Base-by-base conservation (phyloP, 2,329 filamentous ascomycete genomes). In the Fusarium sp. region DNA sequence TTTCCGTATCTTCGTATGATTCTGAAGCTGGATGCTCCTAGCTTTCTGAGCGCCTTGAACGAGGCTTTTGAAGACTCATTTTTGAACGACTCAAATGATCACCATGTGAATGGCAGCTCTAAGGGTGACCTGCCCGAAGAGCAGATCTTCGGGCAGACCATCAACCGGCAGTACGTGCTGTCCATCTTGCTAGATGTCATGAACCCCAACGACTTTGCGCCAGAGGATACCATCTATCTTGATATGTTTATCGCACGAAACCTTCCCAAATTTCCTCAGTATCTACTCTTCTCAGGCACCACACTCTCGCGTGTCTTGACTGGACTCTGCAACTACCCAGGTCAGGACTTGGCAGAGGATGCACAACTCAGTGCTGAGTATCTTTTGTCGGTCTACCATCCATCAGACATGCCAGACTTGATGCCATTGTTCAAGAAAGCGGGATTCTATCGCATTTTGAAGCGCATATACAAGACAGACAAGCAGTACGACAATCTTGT, bases 231-330 rank as follows among this genome's bases (percentile, higher is more conserved):
- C 13, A 92, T 99, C 57, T 99, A 97, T 78, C 86, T 99, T 44
- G 94, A 99, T 79, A 99, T 99, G 94, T 99, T 99, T 76, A 92
- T 99, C 76, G 95, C 96, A 18, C 89, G 96, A 57, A 99, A 97
- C 76, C 82, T 99, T 50, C 93, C 97, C 5, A 99, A 99, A 78
- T 99, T 97, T 75, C 94, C 94, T 1, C 95, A 98, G 77, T 97
- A 97, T 75, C 90, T 99, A 51, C 86, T 98, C 12, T 88, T 99
- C 46, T 92, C 95, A 0, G 96, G 94, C 18, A 94, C 92, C 4
- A 91, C 92, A 3, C 84, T 99, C 1, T 92, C 94, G 62, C 90
- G 89, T 62, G 90, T 97, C 11, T 84, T 99, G 28, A 84, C 88
- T 37, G 91, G 94, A 3, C 85, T 99, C 6, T 99, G 96, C 81